Conservation (phyloP, 306 rosid species). For the Quercus robur region DNA sequence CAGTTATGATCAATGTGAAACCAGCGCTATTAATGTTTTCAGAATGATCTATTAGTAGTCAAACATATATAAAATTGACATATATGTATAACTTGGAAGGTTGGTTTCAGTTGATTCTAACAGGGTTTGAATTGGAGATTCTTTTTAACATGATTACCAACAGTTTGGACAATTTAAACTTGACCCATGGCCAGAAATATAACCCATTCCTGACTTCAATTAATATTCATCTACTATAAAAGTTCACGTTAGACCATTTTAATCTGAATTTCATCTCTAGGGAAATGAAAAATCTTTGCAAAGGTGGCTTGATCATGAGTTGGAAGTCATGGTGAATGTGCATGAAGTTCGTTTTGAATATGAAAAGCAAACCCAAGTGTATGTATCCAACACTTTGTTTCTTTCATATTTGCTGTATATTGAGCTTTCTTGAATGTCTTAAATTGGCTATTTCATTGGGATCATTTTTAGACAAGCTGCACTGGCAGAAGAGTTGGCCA, state of each 20-base stretch:
- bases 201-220: not conserved
- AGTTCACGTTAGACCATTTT: not conserved
- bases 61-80: not conserved
- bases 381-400: slow-evolving; percentile 26
- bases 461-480: slow-evolving; percentile 46
- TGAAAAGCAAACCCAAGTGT: slow-evolving; percentile 72
- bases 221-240: not conserved
- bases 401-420: not conserved
- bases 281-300: slow-evolving; percentile 57
- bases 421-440: slow-evolving; percentile 6
- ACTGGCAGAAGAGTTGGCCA: slow-evolving; percentile 60
- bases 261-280: slow-evolving; percentile 35
- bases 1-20: slow-evolving; percentile 19
- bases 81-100: slow-evolving; percentile 5
- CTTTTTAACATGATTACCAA: not conserved
- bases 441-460: slow-evolving; percentile 17
- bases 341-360: slow-evolving; percentile 74
- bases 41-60: not conserved
- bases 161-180: slow-evolving; percentile 3
- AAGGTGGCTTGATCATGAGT: slow-evolving; percentile 83
- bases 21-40: slow-evolving; percentile 2
- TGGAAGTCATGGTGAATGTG: slow-evolving; percentile 70
- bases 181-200: not conserved
- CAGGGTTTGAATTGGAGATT: slow-evolving; percentile 8
- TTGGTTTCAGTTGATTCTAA: slow-evolving; percentile 13